Evolutionary conservation across 2,329 filamentous ascomycete species (phyloP).

Genomic region (Anisogramma anomala): DNA sequence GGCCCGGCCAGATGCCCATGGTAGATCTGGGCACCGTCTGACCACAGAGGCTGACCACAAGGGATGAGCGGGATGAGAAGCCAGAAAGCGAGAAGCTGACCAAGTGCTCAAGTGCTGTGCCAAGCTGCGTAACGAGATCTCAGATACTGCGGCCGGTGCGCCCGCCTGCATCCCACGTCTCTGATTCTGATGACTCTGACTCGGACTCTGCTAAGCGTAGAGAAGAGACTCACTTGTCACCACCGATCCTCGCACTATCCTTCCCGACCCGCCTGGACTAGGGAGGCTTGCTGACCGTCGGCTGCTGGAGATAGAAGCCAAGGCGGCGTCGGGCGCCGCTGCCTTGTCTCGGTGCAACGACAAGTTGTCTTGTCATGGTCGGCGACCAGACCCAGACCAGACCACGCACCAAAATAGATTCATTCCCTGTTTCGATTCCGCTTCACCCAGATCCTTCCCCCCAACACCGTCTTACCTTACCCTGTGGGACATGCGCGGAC

Average conservation of each 20-base stretch:
- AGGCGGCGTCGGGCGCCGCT: not conserved
- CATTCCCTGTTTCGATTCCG: no score
- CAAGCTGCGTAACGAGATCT: constrained; percentile 18
- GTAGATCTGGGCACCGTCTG: no score
- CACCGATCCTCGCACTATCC: not conserved
- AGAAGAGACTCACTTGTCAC: no score
- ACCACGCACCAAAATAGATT: no score
- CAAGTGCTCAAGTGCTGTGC: no score
- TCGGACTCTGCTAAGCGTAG: no score
- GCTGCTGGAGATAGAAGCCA: not conserved
- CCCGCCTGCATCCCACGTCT: constrained; percentile 17
- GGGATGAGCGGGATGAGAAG: no score
- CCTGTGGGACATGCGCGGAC: not conserved
- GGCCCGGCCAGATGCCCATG: no score
- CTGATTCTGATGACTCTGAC: constrained; percentile 10
- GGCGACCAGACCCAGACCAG: not conserved
- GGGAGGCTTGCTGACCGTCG: not conserved
- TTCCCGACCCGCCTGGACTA: no score
- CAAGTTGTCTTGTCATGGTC: not conserved
- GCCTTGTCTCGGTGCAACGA: not conserved
- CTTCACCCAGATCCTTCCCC: no score
- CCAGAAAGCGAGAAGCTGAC: no score
- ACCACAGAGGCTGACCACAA: no score
- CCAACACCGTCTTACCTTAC: not conserved
- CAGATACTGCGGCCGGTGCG: constrained; percentile 19